Base-by-base conservation (phyloP, 441 rosid genomes). In the Croton setiger region DNA sequence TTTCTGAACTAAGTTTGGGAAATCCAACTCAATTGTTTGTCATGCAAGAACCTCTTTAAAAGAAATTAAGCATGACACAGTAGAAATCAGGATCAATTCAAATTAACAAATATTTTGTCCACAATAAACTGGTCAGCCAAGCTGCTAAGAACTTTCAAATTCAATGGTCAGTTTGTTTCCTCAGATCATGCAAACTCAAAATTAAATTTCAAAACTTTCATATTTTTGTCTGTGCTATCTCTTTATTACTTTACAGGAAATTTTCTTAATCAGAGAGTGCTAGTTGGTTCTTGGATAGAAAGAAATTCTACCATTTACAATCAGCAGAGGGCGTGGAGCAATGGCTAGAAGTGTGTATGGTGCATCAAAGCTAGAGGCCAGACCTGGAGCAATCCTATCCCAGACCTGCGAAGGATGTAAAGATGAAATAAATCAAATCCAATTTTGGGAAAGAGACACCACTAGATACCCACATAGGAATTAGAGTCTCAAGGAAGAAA, bases 371-470 rank as follows among this genome's bases (percentile, higher is more conserved):
- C 75, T 68, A 58, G 91, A 88, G 33, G 91, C 92, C 77, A 95
- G 70, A 66, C 96, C 96, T 64, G 98, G 97, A 73, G 98, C 95
- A 72, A 92, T 92, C 79, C 91, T 88, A 77, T 87, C 79, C 99
- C 99, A 95, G 15, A 95, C 98, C 99, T 95, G 81, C 51, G 71
- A 15, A 80, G 51, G 17, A 71, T 18, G 60, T 71, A 59, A 20
- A 67, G 61, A 14, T 18, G 35, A 70, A 54, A 74, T 55, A 53
- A 43, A n/a, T n/a, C 13, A 51, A 55, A 72, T 60, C 56, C 56
- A 64, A 41, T 64, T 55, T 5, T 4, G 5, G 14, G 31, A 52
- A 53, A 60, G 65, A 55, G 13, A 57, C 36, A 15, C 44, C 8
- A 51, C 51, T 0, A 9, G 12, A 47, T 12, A 47, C 23, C 20